Base-by-base conservation (phyloP, 2,329 filamentous ascomycete species). In the Aspergillus sp. region DNA sequence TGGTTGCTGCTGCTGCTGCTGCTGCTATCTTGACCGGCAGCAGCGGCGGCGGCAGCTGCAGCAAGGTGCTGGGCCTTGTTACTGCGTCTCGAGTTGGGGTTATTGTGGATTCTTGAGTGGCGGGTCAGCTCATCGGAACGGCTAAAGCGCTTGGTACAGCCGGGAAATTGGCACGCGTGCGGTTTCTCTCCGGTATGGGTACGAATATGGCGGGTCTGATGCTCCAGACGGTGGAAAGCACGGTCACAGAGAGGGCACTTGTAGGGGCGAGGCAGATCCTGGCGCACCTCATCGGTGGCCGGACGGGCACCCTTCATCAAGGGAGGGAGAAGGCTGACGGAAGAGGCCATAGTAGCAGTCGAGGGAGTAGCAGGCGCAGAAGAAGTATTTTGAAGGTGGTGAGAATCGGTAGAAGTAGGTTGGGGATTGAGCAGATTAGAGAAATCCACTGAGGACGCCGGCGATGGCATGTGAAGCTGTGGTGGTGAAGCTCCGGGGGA, bases 141-240 rank as follows among this genome's bases (percentile, higher is more conserved):
- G 54, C 88, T 94, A 75, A 98, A 97, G 62, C 91, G 88, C 74
- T 97, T 97, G 59, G 87, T 91, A 81, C 91, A 97, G 59, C 90
- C 89, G 3, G 88, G 89, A 63, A 91, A 96, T 67, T 88, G 84
- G 80, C 91, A 98, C 52, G 87, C 90, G 63, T 97, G 93, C 42
- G 91, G 91, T 78, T 97, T 98, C 76, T 98, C 91, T 61, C 91
- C 93, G 0, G 91, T 98, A 71, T 98, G 91, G 5, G 93, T 97
- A 61, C 91, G 83, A 64, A 97, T 97, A 71, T 98, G 91, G 60
- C 83, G 72, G 49, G 81, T 85, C 77, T 96, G 91, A 69, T 97
- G 91, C 75, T 97, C 91, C 38, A 98, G 79, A 53, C 93, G 88
- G 76, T 97, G 93, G 73, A 98, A 98, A 51, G 93, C 91, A 78